Evolutionary conservation across 1,284 basidiomycete genomes (phyloP), one percentile per base, ranked within the genome.

Genomic region (Leccinum fuscescens): DNA sequence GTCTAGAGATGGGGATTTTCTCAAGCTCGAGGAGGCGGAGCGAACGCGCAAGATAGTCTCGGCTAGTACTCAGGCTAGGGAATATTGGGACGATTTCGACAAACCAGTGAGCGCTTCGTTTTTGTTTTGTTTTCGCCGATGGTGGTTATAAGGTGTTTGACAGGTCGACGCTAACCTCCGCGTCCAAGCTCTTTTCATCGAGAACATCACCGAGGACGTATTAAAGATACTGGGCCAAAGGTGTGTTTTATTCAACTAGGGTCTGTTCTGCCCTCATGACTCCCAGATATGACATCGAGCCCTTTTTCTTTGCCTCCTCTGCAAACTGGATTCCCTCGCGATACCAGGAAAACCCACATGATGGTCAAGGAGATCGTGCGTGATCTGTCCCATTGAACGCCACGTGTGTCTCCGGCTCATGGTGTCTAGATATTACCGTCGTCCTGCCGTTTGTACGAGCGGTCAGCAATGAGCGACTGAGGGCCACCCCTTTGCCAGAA

Each of bases 231-330:
- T 85, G 11, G 83, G 84, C 3, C 78, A 79, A 1, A 79, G 71
- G 80, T 82, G 24, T 2, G 74, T 65, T 44, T 12, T 11, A 6
- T 15, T 9, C 15, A 2, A 11, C 2, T 17, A 24, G 42, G 37
- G n/a, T 24, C 8, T 49, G 27, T 50, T 7, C 2, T 1, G 2
- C 54, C 3, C 56, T 68, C 54, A 67, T 58, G 51, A 42, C 14
- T 17, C 37, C 24, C 44, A 72, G 71, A 9, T 73, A 72, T 35
- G 29, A 66, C 20, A 66, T 85, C 50, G 83, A 85, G 60, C 83
- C 83, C 0, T 84, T 84, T 69, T 85, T 81, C 67, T 85, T 84
- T 64, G 79, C 83, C 1, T 84, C 82, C 0, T 82, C 83, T 0
- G 69, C 82, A 20, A 81, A 82, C 48, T 81, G 81, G 78, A 85